These are phyloP conservation scores for Ustilago shanxiensis DNA, from an alignment of 1,284 basidiomycete species.

Conservation along the genomic window DNA sequence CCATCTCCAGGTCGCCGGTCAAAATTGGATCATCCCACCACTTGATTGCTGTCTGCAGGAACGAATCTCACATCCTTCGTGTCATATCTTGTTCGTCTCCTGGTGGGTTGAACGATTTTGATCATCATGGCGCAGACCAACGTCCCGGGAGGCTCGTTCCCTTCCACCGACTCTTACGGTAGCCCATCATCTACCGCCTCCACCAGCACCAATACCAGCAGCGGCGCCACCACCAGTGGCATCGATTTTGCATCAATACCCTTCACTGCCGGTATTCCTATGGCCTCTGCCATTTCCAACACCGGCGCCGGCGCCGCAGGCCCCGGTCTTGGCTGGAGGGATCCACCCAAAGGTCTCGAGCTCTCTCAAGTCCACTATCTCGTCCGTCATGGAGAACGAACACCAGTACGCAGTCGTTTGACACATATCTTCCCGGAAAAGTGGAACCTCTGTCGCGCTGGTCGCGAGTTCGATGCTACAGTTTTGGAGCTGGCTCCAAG, in stretches of 20 bases:
- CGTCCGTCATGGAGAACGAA: constrained; percentile 66
- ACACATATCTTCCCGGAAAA: constrained; percentile 56
- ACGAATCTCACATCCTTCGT: background rate
- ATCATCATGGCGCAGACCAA: constrained; percentile 10
- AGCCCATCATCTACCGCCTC: constrained; percentile 5
- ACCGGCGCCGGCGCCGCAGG: constrained; percentile 47
- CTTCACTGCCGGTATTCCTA: constrained; percentile 44
- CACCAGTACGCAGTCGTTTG: constrained; percentile 65
- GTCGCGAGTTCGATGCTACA: constrained; percentile 57
- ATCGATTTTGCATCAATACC: constrained; percentile 18
- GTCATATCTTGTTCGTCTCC: background rate
- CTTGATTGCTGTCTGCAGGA: background rate
- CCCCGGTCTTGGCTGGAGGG: constrained; percentile 56
- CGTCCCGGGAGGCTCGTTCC: background rate
- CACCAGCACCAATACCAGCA: background rate
- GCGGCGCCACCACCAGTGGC: background rate
- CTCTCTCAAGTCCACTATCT: constrained; percentile 65
- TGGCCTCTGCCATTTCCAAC: constrained; percentile 41
- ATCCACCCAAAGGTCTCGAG: constrained; percentile 54
- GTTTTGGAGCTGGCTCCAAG: constrained; percentile 49
- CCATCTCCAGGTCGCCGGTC: background rate
- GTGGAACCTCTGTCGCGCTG: constrained; percentile 67
- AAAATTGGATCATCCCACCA: background rate
- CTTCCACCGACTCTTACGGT: constrained; percentile 11
- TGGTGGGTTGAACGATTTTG: background rate